A percentile compares a stretch with the other conserved stretches of the same genome.
These are phyloP conservation scores for Vigna trinervia DNA, from an alignment of 306 rosid genomes.

Conservation along the genomic window DNA sequence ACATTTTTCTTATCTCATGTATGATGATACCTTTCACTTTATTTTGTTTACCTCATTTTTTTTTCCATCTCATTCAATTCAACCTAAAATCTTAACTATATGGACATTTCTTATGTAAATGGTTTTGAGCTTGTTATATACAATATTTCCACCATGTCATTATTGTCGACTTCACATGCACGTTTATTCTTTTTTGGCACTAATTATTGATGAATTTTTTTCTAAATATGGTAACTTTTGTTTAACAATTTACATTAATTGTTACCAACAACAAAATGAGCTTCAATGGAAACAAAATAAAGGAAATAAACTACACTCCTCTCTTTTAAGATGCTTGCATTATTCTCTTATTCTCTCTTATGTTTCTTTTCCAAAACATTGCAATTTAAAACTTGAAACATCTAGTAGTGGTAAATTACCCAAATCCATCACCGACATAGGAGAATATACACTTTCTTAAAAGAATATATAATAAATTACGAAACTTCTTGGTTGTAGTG, in stretches of 20 bases:
- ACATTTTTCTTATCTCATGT: background rate
- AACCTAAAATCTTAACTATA: background rate
- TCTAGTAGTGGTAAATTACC: background rate
- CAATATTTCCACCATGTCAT: constrained; percentile 25
- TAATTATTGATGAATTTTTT: background rate
- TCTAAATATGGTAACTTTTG: background rate
- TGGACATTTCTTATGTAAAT: background rate
- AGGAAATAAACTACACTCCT: background rate
- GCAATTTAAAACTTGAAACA: background rate
- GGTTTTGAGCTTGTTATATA: background rate
- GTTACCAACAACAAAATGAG: background rate
- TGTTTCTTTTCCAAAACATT: background rate
- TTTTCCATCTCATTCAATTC: background rate
- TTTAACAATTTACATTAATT: background rate
- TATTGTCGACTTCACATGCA: constrained; percentile 19
- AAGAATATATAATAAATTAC: too few relatives aligned
- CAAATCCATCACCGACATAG: background rate
- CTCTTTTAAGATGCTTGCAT: background rate
- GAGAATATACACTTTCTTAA: too few relatives aligned
- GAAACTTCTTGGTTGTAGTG: background rate
- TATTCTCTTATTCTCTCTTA: background rate
- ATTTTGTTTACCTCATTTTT: background rate
- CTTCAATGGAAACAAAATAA: background rate
- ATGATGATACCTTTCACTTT: constrained; percentile 28
- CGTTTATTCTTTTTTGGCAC: background rate